Percentiles rank a stretch among this genome's conserved stretches.
Evolutionary conservation across 495 filamentous ascomycete genomes (phyloP).

Genomic region (Aspergillus saccharolyticus): DNA sequence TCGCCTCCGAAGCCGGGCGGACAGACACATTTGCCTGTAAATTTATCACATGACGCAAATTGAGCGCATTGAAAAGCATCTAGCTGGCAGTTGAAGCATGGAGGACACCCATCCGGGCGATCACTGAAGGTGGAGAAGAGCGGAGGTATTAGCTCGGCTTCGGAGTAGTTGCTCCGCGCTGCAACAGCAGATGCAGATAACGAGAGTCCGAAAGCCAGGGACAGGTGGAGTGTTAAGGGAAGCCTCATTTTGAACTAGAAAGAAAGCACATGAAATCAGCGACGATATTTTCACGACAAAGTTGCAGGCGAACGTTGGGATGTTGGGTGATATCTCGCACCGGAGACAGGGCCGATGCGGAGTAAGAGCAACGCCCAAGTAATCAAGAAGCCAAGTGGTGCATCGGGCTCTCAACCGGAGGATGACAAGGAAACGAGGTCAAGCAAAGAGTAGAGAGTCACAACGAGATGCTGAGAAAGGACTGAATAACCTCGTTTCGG

Average conservation of each 20-base stretch:
- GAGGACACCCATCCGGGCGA: conserved; percentile 55
- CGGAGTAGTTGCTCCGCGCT: conserved; percentile 33
- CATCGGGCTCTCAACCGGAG: not conserved
- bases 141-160: conserved; percentile 25
- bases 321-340: not conserved
- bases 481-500: not conserved
- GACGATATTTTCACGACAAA: not conserved
- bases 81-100: conserved; percentile 95
- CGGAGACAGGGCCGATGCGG: conserved; percentile 10
- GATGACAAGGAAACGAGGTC: too few species aligned
- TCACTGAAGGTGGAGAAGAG: conserved; percentile 51
- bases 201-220: conserved; percentile 23
- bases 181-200: conserved; percentile 18
- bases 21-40: conserved; percentile 86
- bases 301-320: not conserved
- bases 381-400: not conserved
- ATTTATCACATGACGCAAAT: conserved; percentile 77
- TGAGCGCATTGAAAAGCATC: conserved; percentile 87
- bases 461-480: too few species aligned
- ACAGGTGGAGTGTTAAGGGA: conserved; percentile 22
- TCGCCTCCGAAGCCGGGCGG: conserved; percentile 89
- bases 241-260: conserved; percentile 28
- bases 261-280: not conserved
- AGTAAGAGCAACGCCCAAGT: conserved; percentile 13
- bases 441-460: too few species aligned